phyloP scores from a whole-genome alignment of 179 eudicot species.

The Silene noctiflora region DNA sequence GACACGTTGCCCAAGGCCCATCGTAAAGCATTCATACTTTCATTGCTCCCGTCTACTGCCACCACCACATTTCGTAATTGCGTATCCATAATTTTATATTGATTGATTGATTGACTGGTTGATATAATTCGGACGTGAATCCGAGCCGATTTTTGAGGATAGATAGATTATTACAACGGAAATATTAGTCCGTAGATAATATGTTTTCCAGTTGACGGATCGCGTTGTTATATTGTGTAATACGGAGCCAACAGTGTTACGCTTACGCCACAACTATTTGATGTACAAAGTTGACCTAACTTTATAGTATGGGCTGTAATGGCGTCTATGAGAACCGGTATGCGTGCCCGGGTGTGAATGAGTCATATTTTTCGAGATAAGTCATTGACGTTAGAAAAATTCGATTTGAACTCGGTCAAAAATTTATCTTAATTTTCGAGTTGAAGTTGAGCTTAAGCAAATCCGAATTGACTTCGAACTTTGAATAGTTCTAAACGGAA shows the following conservation, averaged over 20 bases:
- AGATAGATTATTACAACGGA: neutral
- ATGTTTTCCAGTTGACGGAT: too few relatives aligned
- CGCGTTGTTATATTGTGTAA: too few relatives aligned
- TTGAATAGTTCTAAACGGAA: too few relatives aligned
- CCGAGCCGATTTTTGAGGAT: neutral
- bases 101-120: neutral
- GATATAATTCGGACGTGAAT: neutral
- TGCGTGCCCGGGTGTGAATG: neutral
- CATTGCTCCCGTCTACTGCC: slow-evolving; percentile 81
- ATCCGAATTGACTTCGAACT: too few relatives aligned
- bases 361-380: neutral
- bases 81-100: neutral
- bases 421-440: too few relatives aligned
- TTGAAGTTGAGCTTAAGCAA: too few relatives aligned
- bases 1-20: slow-evolving; percentile 71
- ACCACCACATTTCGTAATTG: slow-evolving; percentile 50
- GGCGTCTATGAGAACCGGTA: neutral
- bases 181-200: too few relatives aligned
- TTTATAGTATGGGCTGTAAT: too few relatives aligned
- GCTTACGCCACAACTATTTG: neutral
- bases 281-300: neutral
- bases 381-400: neutral
- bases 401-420: too few relatives aligned
- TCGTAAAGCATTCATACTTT: slow-evolving; percentile 70
- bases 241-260: neutral